phyloP scores from a whole-genome alignment of 257 asterid species.

The Dorcoceras hygrometricum region DNA sequence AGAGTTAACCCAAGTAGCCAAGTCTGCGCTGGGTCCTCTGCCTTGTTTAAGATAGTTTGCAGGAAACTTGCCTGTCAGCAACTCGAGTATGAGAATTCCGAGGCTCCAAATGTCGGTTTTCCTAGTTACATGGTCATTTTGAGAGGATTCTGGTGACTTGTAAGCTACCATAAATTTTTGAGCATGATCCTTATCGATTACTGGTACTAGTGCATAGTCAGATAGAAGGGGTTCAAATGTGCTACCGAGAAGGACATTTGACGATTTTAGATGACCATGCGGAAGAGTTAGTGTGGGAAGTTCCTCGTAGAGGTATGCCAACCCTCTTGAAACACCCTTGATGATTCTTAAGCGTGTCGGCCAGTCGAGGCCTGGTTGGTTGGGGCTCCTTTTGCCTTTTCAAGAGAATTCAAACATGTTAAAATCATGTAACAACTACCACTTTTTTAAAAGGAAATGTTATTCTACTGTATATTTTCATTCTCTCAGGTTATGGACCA shows the following conservation, averaged over 20 bases:
- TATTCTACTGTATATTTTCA: background rate
- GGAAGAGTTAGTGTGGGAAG: slow-evolving; percentile 44
- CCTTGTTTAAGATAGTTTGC: slow-evolving; percentile 57
- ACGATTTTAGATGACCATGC: slow-evolving; percentile 63
- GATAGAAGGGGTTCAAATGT: slow-evolving; percentile 39
- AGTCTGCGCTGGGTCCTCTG: slow-evolving; percentile 44
- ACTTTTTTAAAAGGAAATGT: background rate
- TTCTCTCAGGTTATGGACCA: background rate
- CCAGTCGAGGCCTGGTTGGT: slow-evolving; percentile 48
- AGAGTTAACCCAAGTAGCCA: slow-evolving; percentile 62
- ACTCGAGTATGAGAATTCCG: slow-evolving; percentile 56
- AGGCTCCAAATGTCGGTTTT: slow-evolving; percentile 68
- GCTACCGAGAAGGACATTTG: slow-evolving; percentile 46
- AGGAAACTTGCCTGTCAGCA: slow-evolving; percentile 53
- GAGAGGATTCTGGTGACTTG: slow-evolving; percentile 56
- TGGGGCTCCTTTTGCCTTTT: slow-evolving; percentile 37
- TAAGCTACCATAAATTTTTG: slow-evolving; percentile 56
- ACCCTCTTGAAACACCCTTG: slow-evolving; percentile 57
- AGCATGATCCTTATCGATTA: slow-evolving; percentile 51
- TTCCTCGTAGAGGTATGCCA: slow-evolving; percentile 41
- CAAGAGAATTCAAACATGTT: background rate
- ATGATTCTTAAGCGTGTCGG: slow-evolving; percentile 49
- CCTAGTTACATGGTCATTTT: slow-evolving; percentile 29
- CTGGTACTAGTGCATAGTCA: slow-evolving; percentile 49
- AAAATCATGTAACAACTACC: background rate